Percentiles rank a stretch among this genome's conserved stretches.
Evolutionary conservation across 768 basidiomycete species (phyloP).

Genomic region (Plicaturopsis crispa): DNA sequence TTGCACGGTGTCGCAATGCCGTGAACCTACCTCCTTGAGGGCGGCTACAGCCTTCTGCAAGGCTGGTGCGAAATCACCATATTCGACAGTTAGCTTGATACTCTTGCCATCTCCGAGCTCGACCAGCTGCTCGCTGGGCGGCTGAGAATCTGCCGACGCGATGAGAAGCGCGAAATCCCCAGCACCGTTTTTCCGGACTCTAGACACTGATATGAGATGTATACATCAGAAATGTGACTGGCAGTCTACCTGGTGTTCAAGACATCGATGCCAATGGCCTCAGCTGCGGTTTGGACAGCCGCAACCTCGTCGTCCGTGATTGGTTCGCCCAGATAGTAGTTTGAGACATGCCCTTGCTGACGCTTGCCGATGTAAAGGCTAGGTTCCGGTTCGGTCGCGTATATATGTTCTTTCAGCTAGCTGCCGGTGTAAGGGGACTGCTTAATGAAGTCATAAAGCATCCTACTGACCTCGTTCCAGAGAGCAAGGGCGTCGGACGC

Average conservation of each 20-base stretch:
- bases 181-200: constrained; percentile 62
- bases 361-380: constrained; percentile 77
- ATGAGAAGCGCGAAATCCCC: constrained; percentile 63
- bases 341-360: constrained; percentile 66
- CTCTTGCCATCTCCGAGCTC: constrained; percentile 27
- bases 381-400: constrained; percentile 54
- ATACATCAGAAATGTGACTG: constrained; percentile 2
- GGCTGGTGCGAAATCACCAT: constrained; percentile 64
- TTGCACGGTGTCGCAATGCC: not conserved
- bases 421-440: constrained; percentile 3
- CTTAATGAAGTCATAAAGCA: constrained; percentile 2
- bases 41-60: constrained; percentile 48
- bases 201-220: constrained; percentile 17
- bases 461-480: constrained; percentile 50
- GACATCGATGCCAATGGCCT: constrained; percentile 67
- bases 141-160: constrained; percentile 52
- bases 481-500: constrained; percentile 44
- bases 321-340: constrained; percentile 76
- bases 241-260: constrained; percentile 67
- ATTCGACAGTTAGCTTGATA: constrained; percentile 55
- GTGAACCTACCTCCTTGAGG: constrained; percentile 45
- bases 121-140: constrained; percentile 36
- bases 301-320: constrained; percentile 76
- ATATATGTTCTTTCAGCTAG: constrained; percentile 72
- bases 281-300: constrained; percentile 65